Base-by-base conservation (phyloP, 768 basidiomycete species). In the Boletus rex-veris region DNA sequence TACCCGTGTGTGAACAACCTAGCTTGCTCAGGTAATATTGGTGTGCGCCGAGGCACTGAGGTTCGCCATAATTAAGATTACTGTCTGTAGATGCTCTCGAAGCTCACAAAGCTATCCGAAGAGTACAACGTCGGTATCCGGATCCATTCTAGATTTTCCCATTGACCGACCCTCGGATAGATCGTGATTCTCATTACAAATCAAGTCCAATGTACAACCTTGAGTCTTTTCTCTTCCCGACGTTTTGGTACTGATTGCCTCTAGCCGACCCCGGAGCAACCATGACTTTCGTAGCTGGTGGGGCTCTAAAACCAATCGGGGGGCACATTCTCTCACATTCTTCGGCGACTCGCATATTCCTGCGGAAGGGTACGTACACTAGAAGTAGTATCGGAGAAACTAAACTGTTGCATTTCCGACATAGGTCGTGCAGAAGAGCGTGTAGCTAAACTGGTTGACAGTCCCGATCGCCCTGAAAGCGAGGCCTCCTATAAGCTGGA, bases 241-340 rank as follows among this genome's bases (percentile, higher is more conserved):
- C 16, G 18, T 19, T 19, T 18, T 37, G 52, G 36, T 47, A 48
- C 47, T 61, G 36, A 67, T 33, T 11, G 26, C 44, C 62, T 50
- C 59, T 64, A 90, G 90, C 94, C 55, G 95, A 98, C 68, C 95
- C 95, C 19, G 95, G 95, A 45, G 94, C 93, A 45, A 92, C 89
- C 3, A 90, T 90, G 86, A 91, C 91, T 46, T 98, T 98, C 64
- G 94, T 95, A 39, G 94, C 92, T 24, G 94, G 93, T 38, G 90
- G 92, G 33, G 90, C 90, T 18, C 78, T 94, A 37, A 96, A 96
- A 71, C 92, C 92, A 16, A 90, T 95, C 42, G 91, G 90, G 37
- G 91, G 91, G 0, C 91, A 93, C 63, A 92, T 93, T 57, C 73
- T 93, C 40, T 93, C 91, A 0, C 91, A 79, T 53, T 90, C 92